Percentiles rank a stretch among this genome's conserved stretches.
phyloP scores from a whole-genome alignment of 306 rosid genomes.

The Trifolium subterraneum region DNA sequence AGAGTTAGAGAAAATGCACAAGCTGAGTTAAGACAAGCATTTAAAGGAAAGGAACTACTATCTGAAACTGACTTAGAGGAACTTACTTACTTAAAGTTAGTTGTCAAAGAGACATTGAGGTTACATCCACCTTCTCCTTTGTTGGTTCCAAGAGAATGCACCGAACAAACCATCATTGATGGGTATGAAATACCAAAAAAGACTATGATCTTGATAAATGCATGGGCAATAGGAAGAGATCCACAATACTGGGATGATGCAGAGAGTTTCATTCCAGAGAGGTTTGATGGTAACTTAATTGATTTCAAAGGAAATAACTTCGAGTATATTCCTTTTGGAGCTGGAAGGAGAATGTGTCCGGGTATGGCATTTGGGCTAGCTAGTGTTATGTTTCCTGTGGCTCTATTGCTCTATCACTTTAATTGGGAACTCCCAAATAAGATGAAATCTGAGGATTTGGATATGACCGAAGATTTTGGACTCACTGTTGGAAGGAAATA shows the following conservation, averaged over 20 bases:
- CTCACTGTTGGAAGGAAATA: not conserved
- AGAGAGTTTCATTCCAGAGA: slow-evolving; percentile 23
- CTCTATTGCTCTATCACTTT: not conserved
- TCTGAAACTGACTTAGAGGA: slow-evolving; percentile 9
- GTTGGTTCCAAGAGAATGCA: not conserved
- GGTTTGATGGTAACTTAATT: not conserved
- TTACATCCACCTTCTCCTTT: slow-evolving; percentile 6
- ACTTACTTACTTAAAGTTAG: slow-evolving; percentile 26
- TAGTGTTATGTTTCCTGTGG: not conserved
- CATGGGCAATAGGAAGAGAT: slow-evolving; percentile 28
- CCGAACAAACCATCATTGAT: not conserved
- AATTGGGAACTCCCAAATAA: not conserved
- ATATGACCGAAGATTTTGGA: slow-evolving; percentile 8
- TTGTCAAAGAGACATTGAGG: slow-evolving; percentile 15
- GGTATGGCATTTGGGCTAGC: slow-evolving; percentile 10
- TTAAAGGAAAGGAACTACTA: not conserved
- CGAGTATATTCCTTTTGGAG: slow-evolving; percentile 16
- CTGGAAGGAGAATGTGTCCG: slow-evolving; percentile 19
- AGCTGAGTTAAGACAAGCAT: slow-evolving; percentile 29
- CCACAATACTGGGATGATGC: slow-evolving; percentile 22
- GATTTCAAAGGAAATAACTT: slow-evolving; percentile 13
- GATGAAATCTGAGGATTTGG: not conserved
- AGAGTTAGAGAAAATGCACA: slow-evolving; percentile 27
- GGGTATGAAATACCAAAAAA: not conserved
- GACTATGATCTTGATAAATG: not conserved